Evolutionary conservation across 192 early-diverging fungal species (phyloP).

Genomic region (Ambispora gerdemannii): DNA sequence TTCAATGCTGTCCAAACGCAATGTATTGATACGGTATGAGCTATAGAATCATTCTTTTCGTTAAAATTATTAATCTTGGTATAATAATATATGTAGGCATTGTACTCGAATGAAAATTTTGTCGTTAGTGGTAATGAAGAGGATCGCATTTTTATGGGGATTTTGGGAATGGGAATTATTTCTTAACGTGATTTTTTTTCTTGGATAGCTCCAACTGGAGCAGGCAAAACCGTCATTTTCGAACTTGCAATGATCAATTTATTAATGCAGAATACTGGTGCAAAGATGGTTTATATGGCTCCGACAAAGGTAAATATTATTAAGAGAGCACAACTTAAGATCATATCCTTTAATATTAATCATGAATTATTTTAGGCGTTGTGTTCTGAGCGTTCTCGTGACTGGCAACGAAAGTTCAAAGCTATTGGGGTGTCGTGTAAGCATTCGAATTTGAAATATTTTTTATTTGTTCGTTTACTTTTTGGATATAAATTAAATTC

Average conservation of each 20-base stretch:
- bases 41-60: background rate
- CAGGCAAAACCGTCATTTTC: slow-evolving; percentile 67
- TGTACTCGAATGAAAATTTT: slow-evolving; percentile 27
- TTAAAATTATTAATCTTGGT: background rate
- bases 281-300: slow-evolving; percentile 68
- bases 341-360: background rate
- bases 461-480: background rate
- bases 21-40: slow-evolving; percentile 43
- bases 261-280: slow-evolving; percentile 12
- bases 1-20: slow-evolving; percentile 36
- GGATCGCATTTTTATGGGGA: background rate
- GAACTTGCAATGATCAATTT: slow-evolving; percentile 50
- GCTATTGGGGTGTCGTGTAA: slow-evolving; percentile 45
- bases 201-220: slow-evolving; percentile 60
- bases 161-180: too few species aligned
- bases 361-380: slow-evolving; percentile 38
- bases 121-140: slow-evolving; percentile 38
- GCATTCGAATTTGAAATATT: slow-evolving; percentile 6
- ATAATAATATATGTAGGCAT: slow-evolving; percentile 30
- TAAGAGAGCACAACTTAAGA: background rate
- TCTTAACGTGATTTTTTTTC: background rate
- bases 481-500: slow-evolving; percentile 11
- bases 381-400: slow-evolving; percentile 55
- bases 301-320: slow-evolving; percentile 51
- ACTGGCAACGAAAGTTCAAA: slow-evolving; percentile 62